Conservation (phyloP, 2,329 filamentous ascomycete species). For the Colletotrichum sp. region DNA sequence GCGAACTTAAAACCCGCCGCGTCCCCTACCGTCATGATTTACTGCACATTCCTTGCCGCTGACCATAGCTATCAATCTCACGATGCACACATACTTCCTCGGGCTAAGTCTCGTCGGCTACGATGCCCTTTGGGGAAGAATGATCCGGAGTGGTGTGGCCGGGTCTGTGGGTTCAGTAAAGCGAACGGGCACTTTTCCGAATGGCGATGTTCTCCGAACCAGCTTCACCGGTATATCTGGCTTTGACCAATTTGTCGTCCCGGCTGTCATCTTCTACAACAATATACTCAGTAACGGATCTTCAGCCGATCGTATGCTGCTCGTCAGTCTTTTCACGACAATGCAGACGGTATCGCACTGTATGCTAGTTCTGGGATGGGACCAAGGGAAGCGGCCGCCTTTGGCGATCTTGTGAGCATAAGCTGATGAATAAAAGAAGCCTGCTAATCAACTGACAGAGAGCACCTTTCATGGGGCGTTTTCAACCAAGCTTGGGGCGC, state of each 20-base stretch:
- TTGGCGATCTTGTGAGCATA: neutral
- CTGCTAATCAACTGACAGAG: neutral
- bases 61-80: neutral
- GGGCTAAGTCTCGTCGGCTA: neutral
- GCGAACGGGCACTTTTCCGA: neutral
- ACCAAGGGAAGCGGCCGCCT: neutral
- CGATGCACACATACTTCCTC: slow-evolving; percentile 5
- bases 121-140: neutral
- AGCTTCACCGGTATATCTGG: neutral
- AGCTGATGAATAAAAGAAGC: no score
- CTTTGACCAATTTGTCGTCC: neutral
- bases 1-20: neutral
- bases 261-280: slow-evolving; percentile 7
- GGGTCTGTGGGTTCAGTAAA: neutral
- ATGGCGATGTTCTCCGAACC: neutral
- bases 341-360: slow-evolving; percentile 4
- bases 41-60: neutral
- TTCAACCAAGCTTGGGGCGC: slow-evolving; percentile 3
- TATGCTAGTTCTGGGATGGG: neutral
- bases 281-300: neutral
- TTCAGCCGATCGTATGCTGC: neutral
- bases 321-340: neutral
- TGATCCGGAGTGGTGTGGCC: neutral
- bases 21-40: neutral
- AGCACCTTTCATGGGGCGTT: neutral